Evolutionary conservation across 2,329 filamentous ascomycete genomes (phyloP), one percentile per base, ranked within the genome.

Genomic region (Fusarium kyushuense): DNA sequence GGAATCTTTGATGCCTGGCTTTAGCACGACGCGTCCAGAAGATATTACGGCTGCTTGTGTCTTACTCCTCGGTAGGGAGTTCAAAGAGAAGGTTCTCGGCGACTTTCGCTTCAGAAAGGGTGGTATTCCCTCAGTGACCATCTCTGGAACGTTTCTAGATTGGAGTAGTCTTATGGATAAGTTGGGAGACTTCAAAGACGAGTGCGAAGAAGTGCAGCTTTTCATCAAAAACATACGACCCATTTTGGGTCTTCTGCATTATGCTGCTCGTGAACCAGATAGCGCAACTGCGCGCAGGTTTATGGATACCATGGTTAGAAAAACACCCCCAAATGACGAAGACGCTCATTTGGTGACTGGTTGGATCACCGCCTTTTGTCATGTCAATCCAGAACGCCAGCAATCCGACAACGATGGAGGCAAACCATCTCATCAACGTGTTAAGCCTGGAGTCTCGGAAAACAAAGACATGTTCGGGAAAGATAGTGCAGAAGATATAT

Each of bases 181-280:
- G 8, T 1, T 23, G 12, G 19, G 6, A 3, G 8, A 4, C 0
- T 11, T n/a, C 4, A 3, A 16, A 7, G 19, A 16, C 8, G 14
- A 48, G 6, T 6, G 25, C 4, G 10, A 30, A 8, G 25, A 48
- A 2, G n/a, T 35, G 11, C n/a, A 5, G 10, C 12, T 12, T 14
- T 40, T 40, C 23, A 29, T 17, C 11, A 12, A 8, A 5, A 12
- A 12, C 2, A 12, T 48, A 30, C 16, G 9, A 3, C 25, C 53
- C 2, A 19, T 55, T 13, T 11, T 48, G 7, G 6, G 12, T 2
- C 7, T 11, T 6, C 29, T 55, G 1, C 5, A 11, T 2, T 8
- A 25, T 9, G 16, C 33, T 14, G 17, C 29, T 8, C 16, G 16
- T 7, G 14, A 32, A 11, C 53, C 42, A 5, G 7, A 19, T 5